Percentiles rank a stretch among this genome's conserved stretches.
Evolutionary conservation across 345 rosid genomes (phyloP).

Genomic region (Viola odorata): DNA sequence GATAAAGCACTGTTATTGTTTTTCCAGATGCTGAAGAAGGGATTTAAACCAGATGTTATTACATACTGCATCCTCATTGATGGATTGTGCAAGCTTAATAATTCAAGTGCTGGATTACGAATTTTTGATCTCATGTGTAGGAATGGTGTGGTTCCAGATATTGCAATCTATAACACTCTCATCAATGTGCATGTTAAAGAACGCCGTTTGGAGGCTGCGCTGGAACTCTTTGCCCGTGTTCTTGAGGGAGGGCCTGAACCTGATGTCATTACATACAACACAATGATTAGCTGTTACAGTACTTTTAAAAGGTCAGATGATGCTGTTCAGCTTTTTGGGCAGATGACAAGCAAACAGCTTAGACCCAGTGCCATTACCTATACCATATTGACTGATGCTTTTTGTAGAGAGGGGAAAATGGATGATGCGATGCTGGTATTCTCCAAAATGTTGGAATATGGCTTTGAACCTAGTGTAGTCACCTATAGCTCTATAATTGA

Average conservation of each 20-base stretch:
- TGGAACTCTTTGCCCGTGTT: conserved; percentile 23
- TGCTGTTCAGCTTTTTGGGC: conserved; percentile 32
- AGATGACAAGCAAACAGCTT: conserved; percentile 21
- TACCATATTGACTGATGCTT: conserved; percentile 44
- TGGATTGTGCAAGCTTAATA: conserved; percentile 35
- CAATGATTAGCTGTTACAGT: conserved; percentile 46
- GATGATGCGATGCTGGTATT: conserved; percentile 39
- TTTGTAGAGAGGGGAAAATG: conserved; percentile 39
- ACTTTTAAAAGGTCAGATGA: conserved; percentile 31
- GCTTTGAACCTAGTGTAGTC: conserved; percentile 38
- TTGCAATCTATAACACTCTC: conserved; percentile 40
- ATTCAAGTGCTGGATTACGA: conserved; percentile 31
- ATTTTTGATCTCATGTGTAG: conserved; percentile 38
- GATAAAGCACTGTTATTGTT: conserved; percentile 28
- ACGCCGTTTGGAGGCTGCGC: conserved; percentile 20
- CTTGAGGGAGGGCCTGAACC: conserved; percentile 30
- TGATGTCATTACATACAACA: conserved; percentile 47
- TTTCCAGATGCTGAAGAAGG: conserved; percentile 45
- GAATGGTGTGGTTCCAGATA: conserved; percentile 31
- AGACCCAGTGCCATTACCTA: conserved; percentile 39
- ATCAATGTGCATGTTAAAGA: conserved; percentile 29
- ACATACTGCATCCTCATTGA: conserved; percentile 43
- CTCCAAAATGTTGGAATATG: conserved; percentile 31
- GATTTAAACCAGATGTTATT: conserved; percentile 34
- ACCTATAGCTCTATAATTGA: conserved; percentile 47